Base-by-base conservation (phyloP, 345 rosid species). In the Hypericum perforatum region DNA sequence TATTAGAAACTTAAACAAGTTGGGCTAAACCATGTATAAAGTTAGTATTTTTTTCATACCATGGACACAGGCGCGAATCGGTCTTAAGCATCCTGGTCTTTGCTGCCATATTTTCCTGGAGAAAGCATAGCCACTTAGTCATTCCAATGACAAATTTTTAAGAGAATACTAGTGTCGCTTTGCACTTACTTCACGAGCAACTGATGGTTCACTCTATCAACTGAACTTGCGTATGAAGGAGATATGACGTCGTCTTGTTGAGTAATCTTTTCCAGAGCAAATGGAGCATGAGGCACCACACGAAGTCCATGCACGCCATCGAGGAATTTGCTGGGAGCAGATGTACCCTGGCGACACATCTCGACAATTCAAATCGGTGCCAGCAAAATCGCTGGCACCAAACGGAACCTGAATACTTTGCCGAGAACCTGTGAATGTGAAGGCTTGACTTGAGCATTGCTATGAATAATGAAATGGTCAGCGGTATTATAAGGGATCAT, bases 51-150 rank as follows among this genome's bases (percentile, higher is more conserved):
- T 56, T 6, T 47, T 36, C n/a, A 45, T 75, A 91, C 98, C 95
- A 6, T 60, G 76, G 40, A 72, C 42, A 65, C 86, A 56, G 52
- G 83, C 64, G 46, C 70, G 65, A 71, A 85, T 73, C 6, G 96
- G 98, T 69, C 84, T 78, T 77, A 92, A 43, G 63, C 94, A 92
- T 62, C 85, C 75, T 39, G 98, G 98, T 73, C 96, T 70, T 74
- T 88, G 98, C 68, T 85, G 77, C 98, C 98, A 92, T 50, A 77
- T 69, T 71, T 80, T 79, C 66, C 98, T 85, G 78, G 45, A 45
- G 40, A 66, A 63, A 53, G 57, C 39, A 60, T 9, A 60, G 64
- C 60, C 6, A 10, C 38, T 10, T 45, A 22, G 44, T 51, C 9
- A 59, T 22, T 22, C 32, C 32, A 22, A 22, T 22, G 32, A 22